phyloP scores from a whole-genome alignment of 441 rosid species.

The Hura crepitans region DNA sequence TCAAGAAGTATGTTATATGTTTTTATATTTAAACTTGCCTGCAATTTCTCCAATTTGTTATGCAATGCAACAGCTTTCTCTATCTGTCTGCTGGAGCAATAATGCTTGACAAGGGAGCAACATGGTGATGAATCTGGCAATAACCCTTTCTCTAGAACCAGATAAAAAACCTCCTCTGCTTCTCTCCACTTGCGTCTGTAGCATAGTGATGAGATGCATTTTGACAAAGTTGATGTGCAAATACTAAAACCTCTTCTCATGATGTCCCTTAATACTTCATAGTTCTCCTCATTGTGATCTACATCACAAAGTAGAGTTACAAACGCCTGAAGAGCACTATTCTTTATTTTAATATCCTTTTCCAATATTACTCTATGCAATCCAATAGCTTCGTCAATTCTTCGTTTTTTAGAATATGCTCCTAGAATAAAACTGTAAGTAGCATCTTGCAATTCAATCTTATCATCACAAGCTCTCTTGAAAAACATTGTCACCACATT shows the following conservation, averaged over 20 bases:
- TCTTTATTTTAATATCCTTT: conserved; percentile 35
- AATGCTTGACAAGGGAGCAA: conserved; percentile 43
- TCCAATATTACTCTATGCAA: conserved; percentile 34
- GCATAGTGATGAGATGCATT: conserved; percentile 40
- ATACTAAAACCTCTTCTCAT: conserved; percentile 46
- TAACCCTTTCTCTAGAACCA: conserved; percentile 45
- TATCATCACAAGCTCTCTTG: conserved; percentile 38
- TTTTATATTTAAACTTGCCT: conserved; percentile 40
- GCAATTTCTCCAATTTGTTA: conserved; percentile 41
- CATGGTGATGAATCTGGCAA: conserved; percentile 43
- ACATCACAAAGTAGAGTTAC: conserved; percentile 43
- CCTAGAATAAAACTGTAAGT: conserved; percentile 51
- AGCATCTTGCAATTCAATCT: conserved; percentile 30
- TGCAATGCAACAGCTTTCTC: conserved; percentile 57
- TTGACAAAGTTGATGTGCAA: conserved; percentile 35
- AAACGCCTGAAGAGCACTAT: conserved; percentile 43
- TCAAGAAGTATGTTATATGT: conserved; percentile 50
- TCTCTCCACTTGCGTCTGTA: conserved; percentile 46
- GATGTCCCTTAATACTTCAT: conserved; percentile 39
- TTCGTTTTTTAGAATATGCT: conserved; percentile 43
- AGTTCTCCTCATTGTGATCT: conserved; percentile 34
- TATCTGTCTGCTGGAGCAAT: conserved; percentile 42
- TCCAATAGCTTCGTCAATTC: conserved; percentile 45
- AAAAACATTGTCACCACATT: conserved; percentile 56
- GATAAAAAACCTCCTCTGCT: conserved; percentile 38